phyloP scores from a whole-genome alignment of 139 green algal genomes.

The Yamagishiella unicocca region DNA sequence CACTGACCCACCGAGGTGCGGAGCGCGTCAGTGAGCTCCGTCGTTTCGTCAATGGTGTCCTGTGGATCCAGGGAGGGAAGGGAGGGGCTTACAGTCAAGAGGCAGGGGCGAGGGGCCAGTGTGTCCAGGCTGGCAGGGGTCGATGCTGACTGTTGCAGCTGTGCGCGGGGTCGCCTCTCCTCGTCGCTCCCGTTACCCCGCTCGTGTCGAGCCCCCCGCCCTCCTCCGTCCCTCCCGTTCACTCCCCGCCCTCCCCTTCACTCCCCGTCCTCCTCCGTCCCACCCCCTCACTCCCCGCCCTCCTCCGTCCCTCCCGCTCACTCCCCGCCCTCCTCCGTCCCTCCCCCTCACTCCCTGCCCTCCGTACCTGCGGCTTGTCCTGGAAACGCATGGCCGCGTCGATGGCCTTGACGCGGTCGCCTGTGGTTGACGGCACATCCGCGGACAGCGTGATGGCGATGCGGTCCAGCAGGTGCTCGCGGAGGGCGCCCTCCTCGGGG shows the following conservation, averaged over 20 bases:
- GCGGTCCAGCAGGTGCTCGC: slow-evolving; percentile 98
- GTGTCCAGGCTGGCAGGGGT: too few species aligned
- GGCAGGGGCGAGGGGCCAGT: too few species aligned
- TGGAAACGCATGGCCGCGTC: slow-evolving; percentile 83
- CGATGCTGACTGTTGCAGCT: too few species aligned
- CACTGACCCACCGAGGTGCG: slow-evolving; percentile 62
- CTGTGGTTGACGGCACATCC: slow-evolving; percentile 83
- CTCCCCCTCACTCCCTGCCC: neutral
- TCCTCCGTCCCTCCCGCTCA: too few species aligned
- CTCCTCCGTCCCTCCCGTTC: too few species aligned
- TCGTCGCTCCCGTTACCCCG: too few species aligned
- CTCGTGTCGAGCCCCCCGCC: too few species aligned
- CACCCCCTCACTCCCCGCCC: neutral
- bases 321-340: too few species aligned
- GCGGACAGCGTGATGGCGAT: slow-evolving; percentile 94
- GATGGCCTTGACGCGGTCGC: slow-evolving; percentile 89
- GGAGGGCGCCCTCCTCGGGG: slow-evolving; percentile 94
- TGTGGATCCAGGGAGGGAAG: neutral
- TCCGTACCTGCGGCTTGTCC: slow-evolving; percentile 51
- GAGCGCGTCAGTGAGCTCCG: slow-evolving; percentile 91
- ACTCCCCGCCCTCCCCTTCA: too few species aligned
- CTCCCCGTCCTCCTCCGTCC: too few species aligned
- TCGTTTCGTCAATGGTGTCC: slow-evolving; percentile 72
- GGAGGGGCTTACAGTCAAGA: too few species aligned
- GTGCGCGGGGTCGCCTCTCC: too few species aligned